These are phyloP conservation scores for Saccharomyces hybrid DNA, from an alignment of 1,139 yeast species.

Conservation along the genomic window DNA sequence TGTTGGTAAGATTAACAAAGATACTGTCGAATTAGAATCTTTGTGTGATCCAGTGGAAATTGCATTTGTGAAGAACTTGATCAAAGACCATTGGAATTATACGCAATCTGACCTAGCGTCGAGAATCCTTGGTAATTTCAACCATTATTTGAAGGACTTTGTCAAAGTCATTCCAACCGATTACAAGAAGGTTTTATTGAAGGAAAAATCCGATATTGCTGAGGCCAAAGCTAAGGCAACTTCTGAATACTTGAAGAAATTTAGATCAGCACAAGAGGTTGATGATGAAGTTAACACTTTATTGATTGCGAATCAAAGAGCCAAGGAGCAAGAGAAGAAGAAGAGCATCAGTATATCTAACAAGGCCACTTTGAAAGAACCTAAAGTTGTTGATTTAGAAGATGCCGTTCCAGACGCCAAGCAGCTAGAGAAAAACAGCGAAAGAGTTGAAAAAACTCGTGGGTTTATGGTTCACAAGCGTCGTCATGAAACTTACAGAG, in stretches of 20 bases:
- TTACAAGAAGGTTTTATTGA: constrained; percentile 82
- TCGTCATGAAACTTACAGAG: constrained; percentile 80
- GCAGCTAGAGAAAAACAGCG: constrained; percentile 51
- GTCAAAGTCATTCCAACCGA: constrained; percentile 91
- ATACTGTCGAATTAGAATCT: constrained; percentile 71
- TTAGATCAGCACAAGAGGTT: constrained; percentile 62
- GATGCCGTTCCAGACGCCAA: constrained; percentile 72
- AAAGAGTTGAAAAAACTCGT: constrained; percentile 59
- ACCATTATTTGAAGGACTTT: constrained; percentile 79
- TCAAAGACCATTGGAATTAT: constrained; percentile 93
- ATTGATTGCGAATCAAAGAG: constrained; percentile 42
- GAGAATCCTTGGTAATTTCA: constrained; percentile 74
- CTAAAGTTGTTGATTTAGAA: constrained; percentile 82
- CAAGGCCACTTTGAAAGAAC: constrained; percentile 50
- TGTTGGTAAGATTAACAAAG: constrained; percentile 67
- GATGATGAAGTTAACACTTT: constrained; percentile 87
- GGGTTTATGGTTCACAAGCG: constrained; percentile 94
- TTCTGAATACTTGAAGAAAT: constrained; percentile 39
- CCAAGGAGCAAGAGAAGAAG: constrained; percentile 39
- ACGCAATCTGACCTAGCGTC: constrained; percentile 89
- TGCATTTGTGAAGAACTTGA: constrained; percentile 86
- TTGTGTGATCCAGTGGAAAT: constrained; percentile 85
- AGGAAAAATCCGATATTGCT: constrained; percentile 54
- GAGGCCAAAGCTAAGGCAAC: constrained; percentile 51
- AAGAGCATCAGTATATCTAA: constrained; percentile 39